These are phyloP conservation scores for Wickerhamiella pararugosa DNA, from an alignment of 1,139 yeast species.

Conservation along the genomic window DNA sequence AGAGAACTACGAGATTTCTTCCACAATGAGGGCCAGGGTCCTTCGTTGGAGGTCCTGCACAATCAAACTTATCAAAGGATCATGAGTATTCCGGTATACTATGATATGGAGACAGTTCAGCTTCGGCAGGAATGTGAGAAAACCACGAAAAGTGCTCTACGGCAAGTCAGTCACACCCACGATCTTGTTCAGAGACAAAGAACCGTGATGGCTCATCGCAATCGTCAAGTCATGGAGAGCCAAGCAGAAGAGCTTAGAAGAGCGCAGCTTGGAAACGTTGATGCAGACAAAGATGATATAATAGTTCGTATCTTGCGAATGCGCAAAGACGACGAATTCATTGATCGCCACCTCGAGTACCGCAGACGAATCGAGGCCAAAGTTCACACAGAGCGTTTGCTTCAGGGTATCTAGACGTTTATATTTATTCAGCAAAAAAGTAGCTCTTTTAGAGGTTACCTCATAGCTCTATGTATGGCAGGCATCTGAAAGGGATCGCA, in stretches of 20 bases:
- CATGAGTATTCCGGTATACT: conserved; percentile 49
- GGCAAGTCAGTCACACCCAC: conserved; percentile 28
- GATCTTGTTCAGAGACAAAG: conserved; percentile 47
- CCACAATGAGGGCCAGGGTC: conserved; percentile 73
- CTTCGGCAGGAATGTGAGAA: conserved; percentile 47
- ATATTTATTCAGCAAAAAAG: neutral
- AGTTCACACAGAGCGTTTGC: conserved; percentile 39
- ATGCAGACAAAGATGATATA: conserved; percentile 44
- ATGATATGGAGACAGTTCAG: conserved; percentile 38
- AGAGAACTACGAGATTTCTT: conserved; percentile 54
- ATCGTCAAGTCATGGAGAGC: conserved; percentile 41
- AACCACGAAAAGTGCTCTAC: conserved; percentile 24
- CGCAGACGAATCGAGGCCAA: conserved; percentile 49
- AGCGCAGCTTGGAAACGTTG: conserved; percentile 40
- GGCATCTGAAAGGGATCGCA: too few relatives aligned
- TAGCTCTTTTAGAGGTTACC: neutral
- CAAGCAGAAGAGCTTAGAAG: conserved; percentile 38
- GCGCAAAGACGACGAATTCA: conserved; percentile 33
- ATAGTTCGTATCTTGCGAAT: conserved; percentile 41
- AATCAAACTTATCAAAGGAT: conserved; percentile 51
- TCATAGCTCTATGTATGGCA: too few relatives aligned
- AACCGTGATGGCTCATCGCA: conserved; percentile 62
- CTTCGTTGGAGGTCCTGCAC: conserved; percentile 49
- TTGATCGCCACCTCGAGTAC: conserved; percentile 43
- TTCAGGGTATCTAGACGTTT: conserved; percentile 10